These are phyloP conservation scores for Cercospora nicotianae DNA, from an alignment of 2,329 filamentous ascomycete genomes.

Conservation along the genomic window DNA sequence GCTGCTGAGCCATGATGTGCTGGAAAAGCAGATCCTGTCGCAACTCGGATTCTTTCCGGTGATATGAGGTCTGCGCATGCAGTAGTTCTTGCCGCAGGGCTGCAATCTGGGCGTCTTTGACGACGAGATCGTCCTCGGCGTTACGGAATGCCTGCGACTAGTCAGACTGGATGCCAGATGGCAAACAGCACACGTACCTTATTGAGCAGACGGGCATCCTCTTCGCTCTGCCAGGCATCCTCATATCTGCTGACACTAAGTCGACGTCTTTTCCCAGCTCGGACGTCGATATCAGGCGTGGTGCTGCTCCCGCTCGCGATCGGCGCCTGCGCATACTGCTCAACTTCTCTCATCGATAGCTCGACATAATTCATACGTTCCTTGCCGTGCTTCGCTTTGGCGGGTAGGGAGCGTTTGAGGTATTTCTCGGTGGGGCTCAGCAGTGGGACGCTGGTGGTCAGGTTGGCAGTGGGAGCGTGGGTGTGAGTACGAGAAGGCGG, in stretches of 20 bases:
- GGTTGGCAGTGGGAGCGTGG: neutral
- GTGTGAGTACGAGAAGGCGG: neutral
- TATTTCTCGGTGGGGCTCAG: neutral
- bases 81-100: constrained; percentile 6
- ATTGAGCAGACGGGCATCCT: constrained; percentile 8
- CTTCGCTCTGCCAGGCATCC: neutral
- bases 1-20: constrained; percentile 6
- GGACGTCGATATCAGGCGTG: neutral
- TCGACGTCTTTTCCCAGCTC: constrained; percentile 4
- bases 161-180: neutral
- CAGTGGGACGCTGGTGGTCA: neutral
- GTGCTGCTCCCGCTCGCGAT: neutral
- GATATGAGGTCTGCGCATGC: neutral
- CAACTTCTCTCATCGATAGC: neutral
- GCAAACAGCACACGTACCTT: neutral
- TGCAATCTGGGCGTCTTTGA: constrained; percentile 1
- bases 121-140: constrained; percentile 3
- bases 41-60: constrained; percentile 4
- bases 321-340: neutral
- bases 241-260: neutral
- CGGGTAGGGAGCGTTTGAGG: neutral
- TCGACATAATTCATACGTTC: neutral
- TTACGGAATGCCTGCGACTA: neutral
- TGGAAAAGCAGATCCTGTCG: constrained; percentile 18
- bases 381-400: neutral